These are phyloP conservation scores for Ogataea henricii DNA, from an alignment of 805 yeast species.

Conservation along the genomic window DNA sequence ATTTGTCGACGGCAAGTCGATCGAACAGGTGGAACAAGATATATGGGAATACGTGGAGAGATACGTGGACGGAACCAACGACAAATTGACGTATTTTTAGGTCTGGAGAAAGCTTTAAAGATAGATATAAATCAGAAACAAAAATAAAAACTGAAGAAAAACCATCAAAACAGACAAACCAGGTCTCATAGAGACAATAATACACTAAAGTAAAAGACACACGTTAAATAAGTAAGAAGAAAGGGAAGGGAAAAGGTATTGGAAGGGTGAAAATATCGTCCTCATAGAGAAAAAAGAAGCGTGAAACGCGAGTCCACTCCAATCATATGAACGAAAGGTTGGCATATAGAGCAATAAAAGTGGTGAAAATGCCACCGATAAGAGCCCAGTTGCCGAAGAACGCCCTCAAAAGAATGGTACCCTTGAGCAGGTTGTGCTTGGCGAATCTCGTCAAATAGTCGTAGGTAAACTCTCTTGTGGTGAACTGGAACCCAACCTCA, in stretches of 20 bases:
- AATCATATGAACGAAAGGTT: constrained; percentile 33
- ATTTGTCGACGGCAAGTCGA: constrained; percentile 59
- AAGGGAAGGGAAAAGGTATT: background rate
- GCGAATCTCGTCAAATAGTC: constrained; percentile 20
- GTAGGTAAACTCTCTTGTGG: constrained; percentile 31
- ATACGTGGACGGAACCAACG: constrained; percentile 18
- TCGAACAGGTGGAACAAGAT: constrained; percentile 53
- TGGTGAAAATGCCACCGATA: constrained; percentile 47
- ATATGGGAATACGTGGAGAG: constrained; percentile 42
- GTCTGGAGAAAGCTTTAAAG: constrained; percentile 1
- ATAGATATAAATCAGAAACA: background rate
- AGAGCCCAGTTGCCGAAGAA: constrained; percentile 50
- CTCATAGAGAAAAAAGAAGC: background rate
- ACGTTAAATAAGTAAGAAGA: background rate
- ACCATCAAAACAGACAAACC: constrained; percentile 1
- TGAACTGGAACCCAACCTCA: constrained; percentile 35
- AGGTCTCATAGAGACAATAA: constrained; percentile 8
- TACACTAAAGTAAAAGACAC: constrained; percentile 11
- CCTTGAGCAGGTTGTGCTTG: constrained; percentile 30
- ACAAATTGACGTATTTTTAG: constrained; percentile 16
- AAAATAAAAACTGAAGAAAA: too few relatives aligned
- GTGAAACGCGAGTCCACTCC: background rate
- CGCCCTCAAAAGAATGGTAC: constrained; percentile 42
- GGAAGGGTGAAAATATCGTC: background rate
- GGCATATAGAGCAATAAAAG: constrained; percentile 52